phyloP scores from a whole-genome alignment of 805 yeast genomes.

The Sugiyamaella valdiviana region DNA sequence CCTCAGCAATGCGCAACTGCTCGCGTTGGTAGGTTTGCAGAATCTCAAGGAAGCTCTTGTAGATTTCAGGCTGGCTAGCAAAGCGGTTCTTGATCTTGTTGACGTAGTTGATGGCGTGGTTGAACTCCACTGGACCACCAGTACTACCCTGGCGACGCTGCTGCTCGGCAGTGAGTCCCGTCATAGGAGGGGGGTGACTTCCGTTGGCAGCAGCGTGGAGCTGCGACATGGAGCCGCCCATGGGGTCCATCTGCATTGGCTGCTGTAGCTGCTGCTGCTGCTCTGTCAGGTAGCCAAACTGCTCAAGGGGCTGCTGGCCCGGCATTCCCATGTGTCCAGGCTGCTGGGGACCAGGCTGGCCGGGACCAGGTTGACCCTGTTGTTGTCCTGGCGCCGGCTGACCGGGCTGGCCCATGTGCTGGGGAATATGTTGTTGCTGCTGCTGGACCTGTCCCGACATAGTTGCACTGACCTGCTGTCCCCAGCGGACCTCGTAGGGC shows the following conservation, averaged over 20 bases:
- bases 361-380: constrained; percentile 3
- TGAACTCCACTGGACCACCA: constrained; percentile 85
- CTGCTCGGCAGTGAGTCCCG: constrained; percentile 12
- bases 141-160: constrained; percentile 28
- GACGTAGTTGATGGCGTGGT: constrained; percentile 94
- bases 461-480: constrained; percentile 8
- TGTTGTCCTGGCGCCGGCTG: constrained; percentile 9
- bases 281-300: constrained; percentile 18
- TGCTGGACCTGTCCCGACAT: constrained; percentile 8
- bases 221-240: constrained; percentile 28
- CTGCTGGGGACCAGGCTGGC: constrained; percentile 1
- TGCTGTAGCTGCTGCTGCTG: constrained; percentile 18
- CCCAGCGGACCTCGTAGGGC: constrained; percentile 8
- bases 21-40: constrained; percentile 95
- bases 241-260: constrained; percentile 13
- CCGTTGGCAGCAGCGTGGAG: constrained; percentile 38
- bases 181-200: constrained; percentile 12
- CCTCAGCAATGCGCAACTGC: constrained; percentile 91
- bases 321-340: background rate
- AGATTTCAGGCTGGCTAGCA: constrained; percentile 89
- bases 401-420: constrained; percentile 1
- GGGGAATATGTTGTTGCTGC: constrained; percentile 9
- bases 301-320: constrained; percentile 26
- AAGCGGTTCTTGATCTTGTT: constrained; percentile 93
- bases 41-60: constrained; percentile 89